Evolutionary conservation across 2,329 filamentous ascomycete genomes (phyloP), one percentile per base, ranked within the genome.

Genomic region (Zopfia rhizophila): DNA sequence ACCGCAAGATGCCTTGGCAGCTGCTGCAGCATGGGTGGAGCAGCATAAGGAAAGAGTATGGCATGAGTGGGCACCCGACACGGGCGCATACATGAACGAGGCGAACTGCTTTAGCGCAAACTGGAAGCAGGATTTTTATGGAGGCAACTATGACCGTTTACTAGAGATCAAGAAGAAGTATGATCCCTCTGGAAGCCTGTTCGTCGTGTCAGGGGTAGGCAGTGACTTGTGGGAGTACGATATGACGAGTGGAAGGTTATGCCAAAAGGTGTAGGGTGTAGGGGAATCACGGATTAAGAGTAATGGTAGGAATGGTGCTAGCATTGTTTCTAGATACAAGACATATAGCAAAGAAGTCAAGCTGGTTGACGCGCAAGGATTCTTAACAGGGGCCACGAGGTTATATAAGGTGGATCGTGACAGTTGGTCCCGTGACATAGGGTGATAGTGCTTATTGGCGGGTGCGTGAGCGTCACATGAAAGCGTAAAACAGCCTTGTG

Each of bases 201-300:
- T 45, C 14, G 57, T 61, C 14, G n/a, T 58, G n/a, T 40, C 48
- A 5, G 53, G 58, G 3, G 54, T 61, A 4, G 61, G 54, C 2
- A 61, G 46, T 23, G 55, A 65, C 28, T 22, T 12, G 2, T 65
- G 57, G 57, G 36, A 56, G 19, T 65, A 63, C 29, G 45, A 62
- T 35, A 31, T 64, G 27, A 47, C 60, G 23, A 53, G 36, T 35
- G 60, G 58, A 2, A 56, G 45, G 39, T 46, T 62, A 13, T 66
- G 58, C 18, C 38, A n/a, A n/a, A n/a, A n/a, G n/a, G n/a, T n/a
- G n/a, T n/a, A n/a, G n/a, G n/a, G n/a, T n/a, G n/a, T n/a, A n/a
- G n/a, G n/a, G n/a, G n/a, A n/a, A n/a, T n/a, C n/a, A n/a, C n/a
- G n/a, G n/a, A n/a, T n/a, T n/a, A n/a, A n/a, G n/a, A n/a, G n/a